Evolutionary conservation across 2,329 filamentous ascomycete species (phyloP).

Genomic region (Chrysoporthe austroafricana): DNA sequence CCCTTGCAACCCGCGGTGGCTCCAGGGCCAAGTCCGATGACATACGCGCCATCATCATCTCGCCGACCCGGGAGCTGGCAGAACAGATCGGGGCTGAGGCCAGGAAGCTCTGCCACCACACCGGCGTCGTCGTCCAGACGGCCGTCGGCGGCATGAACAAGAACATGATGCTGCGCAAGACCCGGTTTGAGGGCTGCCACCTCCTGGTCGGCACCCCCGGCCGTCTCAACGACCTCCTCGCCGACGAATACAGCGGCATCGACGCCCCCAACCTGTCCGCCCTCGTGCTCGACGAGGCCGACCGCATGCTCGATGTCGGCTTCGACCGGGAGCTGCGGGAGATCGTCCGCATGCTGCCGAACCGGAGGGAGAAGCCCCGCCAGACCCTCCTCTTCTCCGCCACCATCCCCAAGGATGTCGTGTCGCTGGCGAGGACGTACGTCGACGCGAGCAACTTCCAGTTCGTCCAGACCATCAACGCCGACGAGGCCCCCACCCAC

Average conservation of each 20-base stretch:
- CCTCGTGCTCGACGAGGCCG: constrained; percentile 93
- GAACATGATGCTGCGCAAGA: constrained; percentile 64
- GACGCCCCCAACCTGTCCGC: constrained; percentile 82
- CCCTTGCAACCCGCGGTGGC: constrained; percentile 53
- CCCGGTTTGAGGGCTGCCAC: constrained; percentile 79
- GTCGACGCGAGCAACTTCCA: constrained; percentile 81
- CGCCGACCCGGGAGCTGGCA: constrained; percentile 80
- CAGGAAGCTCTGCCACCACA: constrained; percentile 64
- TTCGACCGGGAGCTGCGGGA: constrained; percentile 68
- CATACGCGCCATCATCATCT: constrained; percentile 73
- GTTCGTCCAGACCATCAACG: constrained; percentile 85
- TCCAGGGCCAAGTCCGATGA: constrained; percentile 52
- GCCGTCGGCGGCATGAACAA: constrained; percentile 96
- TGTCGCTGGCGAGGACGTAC: constrained; percentile 75
- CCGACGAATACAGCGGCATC: constrained; percentile 65
- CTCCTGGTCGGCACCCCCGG: constrained; percentile 90
- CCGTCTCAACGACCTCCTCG: constrained; percentile 79
- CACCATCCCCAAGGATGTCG: constrained; percentile 84
- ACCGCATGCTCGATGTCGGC: constrained; percentile 97
- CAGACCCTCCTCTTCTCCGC: constrained; percentile 97
- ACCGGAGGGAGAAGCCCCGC: constrained; percentile 64
- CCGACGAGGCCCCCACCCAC: constrained; percentile 84
- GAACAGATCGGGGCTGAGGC: constrained; percentile 84
- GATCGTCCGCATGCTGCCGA: constrained; percentile 67
- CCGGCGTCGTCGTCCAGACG: constrained; percentile 68